phyloP scores from a whole-genome alignment of 352 stramenopile genomes.

The Elongisporangium prolatum region DNA sequence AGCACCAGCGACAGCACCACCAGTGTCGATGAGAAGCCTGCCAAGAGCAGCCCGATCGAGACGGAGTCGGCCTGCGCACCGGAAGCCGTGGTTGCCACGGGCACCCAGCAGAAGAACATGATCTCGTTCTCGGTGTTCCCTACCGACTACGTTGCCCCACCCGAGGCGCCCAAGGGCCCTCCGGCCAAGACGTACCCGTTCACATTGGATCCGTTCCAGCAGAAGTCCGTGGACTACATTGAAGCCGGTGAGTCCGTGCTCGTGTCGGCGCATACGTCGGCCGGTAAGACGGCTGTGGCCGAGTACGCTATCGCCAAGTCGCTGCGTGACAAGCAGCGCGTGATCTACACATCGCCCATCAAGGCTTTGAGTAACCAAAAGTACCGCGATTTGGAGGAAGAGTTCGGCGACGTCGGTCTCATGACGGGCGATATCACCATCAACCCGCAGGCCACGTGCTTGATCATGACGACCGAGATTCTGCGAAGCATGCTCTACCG shows the following conservation, averaged over 20 bases:
- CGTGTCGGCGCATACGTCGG: conserved; percentile 98
- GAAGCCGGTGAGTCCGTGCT: conserved; percentile 97
- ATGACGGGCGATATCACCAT: conserved; percentile 99
- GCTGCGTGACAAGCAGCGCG: conserved; percentile 87
- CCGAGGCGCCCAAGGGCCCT: conserved; percentile 42
- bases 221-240: conserved; percentile 94
- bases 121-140: conserved; percentile 93
- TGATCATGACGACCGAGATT: conserved; percentile 99
- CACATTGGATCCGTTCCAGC: conserved; percentile 98
- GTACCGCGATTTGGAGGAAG: conserved; percentile 96
- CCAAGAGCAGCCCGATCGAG: conserved; percentile 37
- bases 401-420: conserved; percentile 94
- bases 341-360: conserved; percentile 99
- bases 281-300: conserved; percentile 95
- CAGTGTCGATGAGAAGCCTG: conserved; percentile 1
- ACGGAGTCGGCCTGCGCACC: conserved; percentile 28
- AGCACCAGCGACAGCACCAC: not conserved
- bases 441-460: conserved; percentile 96
- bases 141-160: conserved; percentile 46
- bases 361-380: conserved; percentile 99
- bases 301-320: conserved; percentile 99
- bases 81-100: conserved; percentile 82
- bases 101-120: conserved; percentile 94
- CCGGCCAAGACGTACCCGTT: conserved; percentile 98
- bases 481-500: conserved; percentile 98